These are phyloP conservation scores for Paratrimastix pyriformis DNA, from an alignment of 78 protist genomes.

Conservation along the genomic window DNA sequence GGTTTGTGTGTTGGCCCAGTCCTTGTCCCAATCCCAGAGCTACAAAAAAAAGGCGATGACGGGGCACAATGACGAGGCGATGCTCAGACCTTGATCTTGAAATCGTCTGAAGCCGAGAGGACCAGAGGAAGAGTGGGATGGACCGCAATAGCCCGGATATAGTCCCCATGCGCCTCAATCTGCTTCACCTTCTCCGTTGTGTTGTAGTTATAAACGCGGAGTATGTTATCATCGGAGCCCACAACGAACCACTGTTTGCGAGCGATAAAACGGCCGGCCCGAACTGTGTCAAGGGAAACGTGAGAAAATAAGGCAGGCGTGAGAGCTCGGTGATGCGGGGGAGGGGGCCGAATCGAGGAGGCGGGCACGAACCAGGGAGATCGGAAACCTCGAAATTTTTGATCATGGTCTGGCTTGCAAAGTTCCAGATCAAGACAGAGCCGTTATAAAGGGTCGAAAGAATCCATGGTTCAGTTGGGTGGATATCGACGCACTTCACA, in stretches of 20 bases:
- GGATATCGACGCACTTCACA: slow-evolving; percentile 94
- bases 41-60: not conserved
- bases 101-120: slow-evolving; percentile 89
- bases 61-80: not conserved
- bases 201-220: slow-evolving; percentile 89
- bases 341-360: not conserved
- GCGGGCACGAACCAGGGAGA: slow-evolving; percentile 33
- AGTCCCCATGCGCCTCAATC: slow-evolving; percentile 93
- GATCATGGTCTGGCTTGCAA: slow-evolving; percentile 70
- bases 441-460: slow-evolving; percentile 84
- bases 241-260: slow-evolving; percentile 91
- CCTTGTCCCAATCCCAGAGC: slow-evolving; percentile 94
- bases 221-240: slow-evolving; percentile 78
- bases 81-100: slow-evolving; percentile 56
- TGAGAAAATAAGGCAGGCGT: not conserved
- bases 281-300: slow-evolving; percentile 62
- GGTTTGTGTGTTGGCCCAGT: slow-evolving; percentile 58
- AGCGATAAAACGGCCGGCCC: slow-evolving; percentile 78
- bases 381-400: slow-evolving; percentile 82
- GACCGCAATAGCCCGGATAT: slow-evolving; percentile 84
- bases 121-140: slow-evolving; percentile 88
- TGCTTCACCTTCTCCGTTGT: slow-evolving; percentile 82
- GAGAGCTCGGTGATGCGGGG: not conserved
- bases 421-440: slow-evolving; percentile 82
- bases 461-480: slow-evolving; percentile 93